Base-by-base conservation (phyloP, 2,329 filamentous ascomycete species). In the Apiospora saccharicola region DNA sequence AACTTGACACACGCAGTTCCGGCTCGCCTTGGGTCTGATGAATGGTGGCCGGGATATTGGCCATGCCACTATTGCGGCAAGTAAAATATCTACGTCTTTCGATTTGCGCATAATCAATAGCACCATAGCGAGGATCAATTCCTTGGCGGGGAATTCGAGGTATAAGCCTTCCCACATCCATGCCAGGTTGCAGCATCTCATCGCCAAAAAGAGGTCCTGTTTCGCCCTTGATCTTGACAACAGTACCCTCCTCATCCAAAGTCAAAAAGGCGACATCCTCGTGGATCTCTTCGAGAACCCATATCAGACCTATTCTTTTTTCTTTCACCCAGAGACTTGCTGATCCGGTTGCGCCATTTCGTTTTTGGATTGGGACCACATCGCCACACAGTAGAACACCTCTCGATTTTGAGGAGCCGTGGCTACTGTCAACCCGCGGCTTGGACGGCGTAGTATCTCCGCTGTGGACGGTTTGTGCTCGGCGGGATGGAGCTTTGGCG, bases 271-370 rank as follows among this genome's bases (percentile, higher is more conserved):
- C 95, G 51, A 96, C 92, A 80, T 99, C 95, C 82, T 99, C 96
- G 71, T 96, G 94, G 73, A 99, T 98, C 83, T 99, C 96, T 81
- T 99, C 96, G 2, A 99, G 84, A 12, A 99, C 96, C 96, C 96
- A 99, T 73, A 99, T 98, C 73, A 99, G 84, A 13, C 96, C 95
- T 70, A 94, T 91, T 68, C 92, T 90, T 83, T 99, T 99, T 82
- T 99, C 96, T 85, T 99, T 99, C 4, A 99, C 96, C 96, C 96
- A 99, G 51, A 99, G 85, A 82, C 95, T 98, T 49, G 96, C 96
- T 72, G 96, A 95, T 2, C 96, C 96, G 5, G 92, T 96, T 14
- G 92, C 90, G 4, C 96, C 96, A 78, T 99, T 98, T 73, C 96
- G 91, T 83, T 98, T 99, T 81, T 95, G 93, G 73, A 99, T 99